A percentile compares a stretch with the other conserved stretches of the same genome.
phyloP scores from a whole-genome alignment of 2,329 filamentous ascomycete genomes.

The Aspergillus ochraceus region DNA sequence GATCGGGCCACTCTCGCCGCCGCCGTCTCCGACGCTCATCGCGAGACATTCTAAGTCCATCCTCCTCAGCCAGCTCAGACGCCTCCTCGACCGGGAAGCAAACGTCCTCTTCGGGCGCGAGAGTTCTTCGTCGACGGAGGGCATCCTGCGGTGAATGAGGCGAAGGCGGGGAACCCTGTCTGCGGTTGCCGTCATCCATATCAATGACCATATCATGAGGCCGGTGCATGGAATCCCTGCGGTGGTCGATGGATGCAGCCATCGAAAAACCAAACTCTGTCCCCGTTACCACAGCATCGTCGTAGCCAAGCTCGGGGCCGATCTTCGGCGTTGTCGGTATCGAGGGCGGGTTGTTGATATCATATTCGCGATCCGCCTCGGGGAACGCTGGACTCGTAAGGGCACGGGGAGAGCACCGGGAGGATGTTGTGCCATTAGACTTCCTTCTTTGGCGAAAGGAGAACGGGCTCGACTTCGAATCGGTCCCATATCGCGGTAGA shows the following conservation, averaged over 20 bases:
- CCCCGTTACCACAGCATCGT: slow-evolving; percentile 54
- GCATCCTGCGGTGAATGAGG: slow-evolving; percentile 37
- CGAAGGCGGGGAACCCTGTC: slow-evolving; percentile 27
- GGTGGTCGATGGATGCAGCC: slow-evolving; percentile 37
- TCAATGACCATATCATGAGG: slow-evolving; percentile 46
- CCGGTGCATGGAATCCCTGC: slow-evolving; percentile 28
- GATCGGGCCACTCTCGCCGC: slow-evolving; percentile 79
- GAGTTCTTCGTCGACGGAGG: slow-evolving; percentile 54
- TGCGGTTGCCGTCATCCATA: slow-evolving; percentile 35
- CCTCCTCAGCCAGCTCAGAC: slow-evolving; percentile 81
- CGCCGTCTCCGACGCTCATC: slow-evolving; percentile 57
- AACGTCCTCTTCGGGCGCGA: slow-evolving; percentile 79
- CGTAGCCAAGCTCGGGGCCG: slow-evolving; percentile 53
- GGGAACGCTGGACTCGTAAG: slow-evolving; percentile 24
- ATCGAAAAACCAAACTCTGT: slow-evolving; percentile 42
- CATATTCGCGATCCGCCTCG: slow-evolving; percentile 47
- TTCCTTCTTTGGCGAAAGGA: slow-evolving; percentile 25
- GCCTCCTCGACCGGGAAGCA: slow-evolving; percentile 81
- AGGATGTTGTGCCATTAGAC: slow-evolving; percentile 29
- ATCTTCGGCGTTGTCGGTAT: slow-evolving; percentile 59
- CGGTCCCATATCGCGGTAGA: slow-evolving; percentile 36
- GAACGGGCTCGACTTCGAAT: slow-evolving; percentile 27
- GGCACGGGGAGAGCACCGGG: slow-evolving; percentile 29
- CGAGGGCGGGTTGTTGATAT: slow-evolving; percentile 67
- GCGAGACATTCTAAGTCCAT: slow-evolving; percentile 51